Evolutionary conservation across 345 rosid genomes (phyloP).

Genomic region (Ceriops decandra): DNA sequence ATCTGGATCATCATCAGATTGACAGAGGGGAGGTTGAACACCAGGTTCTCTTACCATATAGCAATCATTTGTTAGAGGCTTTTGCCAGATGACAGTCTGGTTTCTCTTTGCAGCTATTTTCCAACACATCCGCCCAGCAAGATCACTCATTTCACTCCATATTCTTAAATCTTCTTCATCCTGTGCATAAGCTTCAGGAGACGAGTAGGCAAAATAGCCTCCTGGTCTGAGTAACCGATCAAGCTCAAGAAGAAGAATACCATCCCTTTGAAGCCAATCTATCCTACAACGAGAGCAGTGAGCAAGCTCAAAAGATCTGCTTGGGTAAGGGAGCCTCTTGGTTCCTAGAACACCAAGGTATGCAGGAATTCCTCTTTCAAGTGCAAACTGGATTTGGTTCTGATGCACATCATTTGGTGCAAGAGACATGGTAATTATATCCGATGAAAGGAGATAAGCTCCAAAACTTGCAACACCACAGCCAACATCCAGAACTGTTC

Average conservation of each 20-base stretch:
- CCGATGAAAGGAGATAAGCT: constrained; percentile 83
- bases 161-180: constrained; percentile 91
- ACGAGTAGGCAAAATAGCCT: constrained; percentile 96
- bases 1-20: constrained; percentile 86
- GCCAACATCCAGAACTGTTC: constrained; percentile 97
- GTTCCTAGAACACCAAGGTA: constrained; percentile 97
- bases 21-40: constrained; percentile 87
- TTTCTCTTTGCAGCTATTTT: constrained; percentile 81
- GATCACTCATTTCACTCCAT: constrained; percentile 93
- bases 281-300: constrained; percentile 98
- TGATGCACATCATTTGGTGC: constrained; percentile 99
- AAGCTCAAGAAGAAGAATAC: constrained; percentile 95
- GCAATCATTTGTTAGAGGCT: constrained; percentile 88
- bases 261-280: constrained; percentile 99
- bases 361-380: constrained; percentile 99
- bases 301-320: constrained; percentile 96
- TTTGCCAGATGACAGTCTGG: constrained; percentile 97
- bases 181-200: constrained; percentile 99
- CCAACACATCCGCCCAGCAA: constrained; percentile 96
- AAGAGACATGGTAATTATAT: constrained; percentile 79
- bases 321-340: constrained; percentile 94
- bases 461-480: constrained; percentile 99
- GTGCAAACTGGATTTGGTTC: constrained; percentile 97
- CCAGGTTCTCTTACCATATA: constrained; percentile 75
- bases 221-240: constrained; percentile 96